Conservation (phyloP, 148 eudicot species). For the Linanthus parryae region DNA sequence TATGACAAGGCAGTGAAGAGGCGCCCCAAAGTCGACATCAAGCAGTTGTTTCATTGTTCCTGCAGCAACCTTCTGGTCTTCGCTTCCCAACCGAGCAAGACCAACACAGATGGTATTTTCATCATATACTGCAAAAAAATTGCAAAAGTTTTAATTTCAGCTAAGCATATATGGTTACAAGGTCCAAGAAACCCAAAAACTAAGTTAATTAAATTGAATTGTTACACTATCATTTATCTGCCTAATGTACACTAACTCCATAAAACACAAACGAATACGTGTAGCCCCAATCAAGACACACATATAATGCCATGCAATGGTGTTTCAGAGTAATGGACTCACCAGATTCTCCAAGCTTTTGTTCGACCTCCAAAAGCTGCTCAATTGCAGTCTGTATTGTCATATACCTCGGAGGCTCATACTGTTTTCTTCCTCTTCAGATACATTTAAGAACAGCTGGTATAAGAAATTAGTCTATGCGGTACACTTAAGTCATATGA, state of each 20-base stretch:
- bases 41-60: conserved; percentile 76
- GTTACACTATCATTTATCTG: no score
- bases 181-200: no score
- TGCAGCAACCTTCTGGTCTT: conserved; percentile 59
- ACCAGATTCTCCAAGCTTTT: conserved; percentile 62
- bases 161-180: no score
- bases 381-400: conserved; percentile 72
- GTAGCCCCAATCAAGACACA: no score
- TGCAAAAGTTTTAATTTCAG: no score
- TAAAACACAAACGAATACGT: no score
- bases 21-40: conserved; percentile 62
- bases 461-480: no score
- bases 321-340: no score
- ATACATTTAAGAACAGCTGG: conserved; percentile 4
- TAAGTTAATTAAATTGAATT: no score
- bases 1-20: conserved; percentile 75
- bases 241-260: no score
- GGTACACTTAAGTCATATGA: no score
- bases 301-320: no score
- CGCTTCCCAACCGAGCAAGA: conserved; percentile 80
- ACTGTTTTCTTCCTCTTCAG: conserved; percentile 77
- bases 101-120: conserved; percentile 75
- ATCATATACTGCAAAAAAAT: conserved; percentile 52
- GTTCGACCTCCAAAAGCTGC: conserved; percentile 90
- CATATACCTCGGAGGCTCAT: conserved; percentile 95